A percentile compares a stretch with the other conserved stretches of the same genome.
Conservation (phyloP, 257 asterid species). For the Anisodus acutangulus region DNA sequence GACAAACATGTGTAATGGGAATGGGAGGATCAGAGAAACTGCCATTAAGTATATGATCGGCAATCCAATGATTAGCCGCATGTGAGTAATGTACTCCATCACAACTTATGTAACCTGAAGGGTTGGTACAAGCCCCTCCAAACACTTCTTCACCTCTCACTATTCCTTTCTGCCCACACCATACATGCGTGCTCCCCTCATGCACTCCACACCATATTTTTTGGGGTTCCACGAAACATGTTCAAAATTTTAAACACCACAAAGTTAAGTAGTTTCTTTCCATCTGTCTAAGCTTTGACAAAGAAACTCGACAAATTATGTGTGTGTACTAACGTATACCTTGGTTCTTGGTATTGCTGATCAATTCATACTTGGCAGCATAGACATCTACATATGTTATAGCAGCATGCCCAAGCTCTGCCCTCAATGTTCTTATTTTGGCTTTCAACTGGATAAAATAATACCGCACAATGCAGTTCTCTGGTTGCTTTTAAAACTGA, state of each 20-base stretch:
- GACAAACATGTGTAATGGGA: conserved; percentile 51
- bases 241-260: not conserved
- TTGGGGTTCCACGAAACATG: conserved; percentile 69
- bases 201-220: conserved; percentile 69
- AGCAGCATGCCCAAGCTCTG: conserved; percentile 49
- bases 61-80: conserved; percentile 74
- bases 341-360: conserved; percentile 52
- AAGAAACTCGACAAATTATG: not conserved
- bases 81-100: conserved; percentile 80
- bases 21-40: conserved; percentile 64
- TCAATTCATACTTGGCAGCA: conserved; percentile 64
- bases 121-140: conserved; percentile 64
- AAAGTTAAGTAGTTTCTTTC: not conserved
- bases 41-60: conserved; percentile 50
- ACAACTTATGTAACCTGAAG: conserved; percentile 68
- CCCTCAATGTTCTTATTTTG: conserved; percentile 46
- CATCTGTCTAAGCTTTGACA: not conserved
- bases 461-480: too few relatives aligned
- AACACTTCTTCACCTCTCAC: conserved; percentile 59
- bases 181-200: conserved; percentile 51
- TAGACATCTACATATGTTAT: conserved; percentile 67
- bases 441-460: conserved; percentile 39
- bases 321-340: conserved; percentile 37
- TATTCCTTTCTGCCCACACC: conserved; percentile 63
- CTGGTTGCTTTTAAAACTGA: too few relatives aligned